These are phyloP conservation scores for Psidium guajava DNA, from an alignment of 345 rosid genomes.

Conservation along the genomic window DNA sequence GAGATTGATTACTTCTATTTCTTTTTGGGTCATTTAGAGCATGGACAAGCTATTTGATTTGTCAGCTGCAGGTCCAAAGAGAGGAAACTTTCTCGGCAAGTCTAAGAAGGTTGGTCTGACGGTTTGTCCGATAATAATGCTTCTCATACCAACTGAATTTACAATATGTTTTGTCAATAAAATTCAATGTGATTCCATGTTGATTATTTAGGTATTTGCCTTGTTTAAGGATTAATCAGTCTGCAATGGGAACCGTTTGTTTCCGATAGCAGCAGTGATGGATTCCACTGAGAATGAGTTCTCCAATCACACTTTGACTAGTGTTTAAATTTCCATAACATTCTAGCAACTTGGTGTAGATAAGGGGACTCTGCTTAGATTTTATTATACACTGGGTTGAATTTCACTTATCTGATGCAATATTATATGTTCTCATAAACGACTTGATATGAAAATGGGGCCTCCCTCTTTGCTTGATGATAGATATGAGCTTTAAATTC, in stretches of 20 bases:
- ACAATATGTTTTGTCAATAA: not conserved
- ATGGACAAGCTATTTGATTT: constrained; percentile 29
- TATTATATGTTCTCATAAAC: not conserved
- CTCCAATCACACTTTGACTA: not conserved
- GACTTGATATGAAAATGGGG: not conserved
- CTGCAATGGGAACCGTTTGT: not conserved
- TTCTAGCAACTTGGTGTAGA: not conserved
- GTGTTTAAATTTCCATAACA: not conserved
- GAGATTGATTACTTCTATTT: not conserved
- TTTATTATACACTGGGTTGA: not conserved
- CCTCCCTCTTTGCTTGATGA: not conserved
- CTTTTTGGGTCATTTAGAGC: constrained; percentile 23
- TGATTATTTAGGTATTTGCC: not conserved
- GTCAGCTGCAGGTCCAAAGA: constrained; percentile 7
- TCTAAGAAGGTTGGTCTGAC: not conserved
- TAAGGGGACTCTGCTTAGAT: not conserved
- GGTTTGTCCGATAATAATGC: not conserved
- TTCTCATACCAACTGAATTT: not conserved
- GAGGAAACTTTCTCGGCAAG: constrained; percentile 4
- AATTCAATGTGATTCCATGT: not conserved
- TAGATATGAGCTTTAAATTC: not conserved
- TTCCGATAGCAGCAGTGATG: not conserved
- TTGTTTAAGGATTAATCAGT: not conserved
- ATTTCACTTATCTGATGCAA: not conserved
- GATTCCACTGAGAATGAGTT: not conserved